phyloP scores from a whole-genome alignment of 108 stramenopile genomes.

The Cyclotella atomus region DNA sequence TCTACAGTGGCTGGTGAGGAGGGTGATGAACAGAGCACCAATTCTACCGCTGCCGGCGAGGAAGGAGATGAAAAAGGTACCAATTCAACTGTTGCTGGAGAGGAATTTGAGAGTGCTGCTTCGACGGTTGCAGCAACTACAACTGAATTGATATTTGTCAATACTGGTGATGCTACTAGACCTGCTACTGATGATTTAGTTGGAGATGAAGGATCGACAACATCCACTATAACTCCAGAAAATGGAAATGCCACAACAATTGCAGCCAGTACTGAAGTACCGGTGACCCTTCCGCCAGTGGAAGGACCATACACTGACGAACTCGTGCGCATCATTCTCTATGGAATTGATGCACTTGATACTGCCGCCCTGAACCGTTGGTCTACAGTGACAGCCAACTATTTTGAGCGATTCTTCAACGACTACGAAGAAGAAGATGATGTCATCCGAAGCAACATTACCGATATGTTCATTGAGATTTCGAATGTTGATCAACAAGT shows the following conservation, averaged over 20 bases:
- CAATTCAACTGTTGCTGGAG: no score
- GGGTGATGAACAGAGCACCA: no score
- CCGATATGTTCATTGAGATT: conserved; percentile 33
- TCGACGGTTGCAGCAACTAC: conserved; percentile 4
- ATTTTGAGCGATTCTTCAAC: conserved; percentile 47
- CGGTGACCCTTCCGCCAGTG: conserved; percentile 12
- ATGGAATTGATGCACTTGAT: conserved; percentile 29
- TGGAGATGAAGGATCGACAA: neutral
- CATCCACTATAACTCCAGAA: neutral
- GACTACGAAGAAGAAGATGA: conserved; percentile 31
- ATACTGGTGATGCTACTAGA: neutral
- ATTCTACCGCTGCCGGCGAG: no score
- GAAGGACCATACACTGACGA: conserved; percentile 40
- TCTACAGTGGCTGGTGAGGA: no score
- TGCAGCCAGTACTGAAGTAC: conserved; percentile 4
- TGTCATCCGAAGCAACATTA: conserved; percentile 18
- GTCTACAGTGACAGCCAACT: conserved; percentile 24
- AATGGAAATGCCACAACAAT: neutral
- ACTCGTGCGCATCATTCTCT: conserved; percentile 48
- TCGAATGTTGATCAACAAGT: conserved; percentile 6
- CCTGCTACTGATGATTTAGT: neutral
- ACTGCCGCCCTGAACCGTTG: conserved; percentile 27
- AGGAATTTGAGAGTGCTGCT: neutral
- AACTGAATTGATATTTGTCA: neutral
- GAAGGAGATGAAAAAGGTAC: no score